Evolutionary conservation across 2,329 filamentous ascomycete species (phyloP), one percentile per base, ranked within the genome.

Genomic region (Calcarisporium arbuscula): DNA sequence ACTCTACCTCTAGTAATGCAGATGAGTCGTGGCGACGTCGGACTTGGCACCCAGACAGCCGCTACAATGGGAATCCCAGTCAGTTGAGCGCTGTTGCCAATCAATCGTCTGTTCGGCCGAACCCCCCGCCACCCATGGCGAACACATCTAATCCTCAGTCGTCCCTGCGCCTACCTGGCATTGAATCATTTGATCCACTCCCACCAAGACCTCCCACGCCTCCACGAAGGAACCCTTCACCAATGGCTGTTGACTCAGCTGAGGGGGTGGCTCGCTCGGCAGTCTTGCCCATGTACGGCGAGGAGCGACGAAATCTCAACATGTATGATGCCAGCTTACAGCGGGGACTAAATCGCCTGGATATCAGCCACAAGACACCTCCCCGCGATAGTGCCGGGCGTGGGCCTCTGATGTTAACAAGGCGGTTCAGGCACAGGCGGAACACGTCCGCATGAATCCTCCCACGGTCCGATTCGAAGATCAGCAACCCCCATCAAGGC

Each of bases 1-100:
- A 88, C 26, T 83, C 84, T 0, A 65, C 67, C 4, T 64, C 72
- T 8, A 76, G 71, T 33, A 65, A 69, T 15, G 64, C 74, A 1
- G 87, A 94, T 43, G 80, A 87, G 27, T 83, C 85, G 36, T 85
- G 80, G 74, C 78, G 88, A 44, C 72, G 89, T 42, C 76, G 88
- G 34, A 95, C 89, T 4, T 95, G 89, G 89, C 89, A 95, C 58
- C 85, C 87, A 1, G 85, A 87, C 42, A 83, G 79, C 39, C 71
- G 74, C 43, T 78, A 77, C 41, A 70, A 71, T 40, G 67, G 78
- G 20, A 77, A 80, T 31, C 72, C 75, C 12, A 83, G 80, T 11
- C 89, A 85, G 58, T 58, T 94, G 34, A 85, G 77, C 48, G 83
- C 85, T 43, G 83, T 86, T 25, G 77, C 85, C 41, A 86, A 79